Evolutionary conservation across 495 filamentous ascomycete genomes (phyloP), one percentile per base, ranked within the genome.

Genomic region (Trichodelitschia bisporula): DNA sequence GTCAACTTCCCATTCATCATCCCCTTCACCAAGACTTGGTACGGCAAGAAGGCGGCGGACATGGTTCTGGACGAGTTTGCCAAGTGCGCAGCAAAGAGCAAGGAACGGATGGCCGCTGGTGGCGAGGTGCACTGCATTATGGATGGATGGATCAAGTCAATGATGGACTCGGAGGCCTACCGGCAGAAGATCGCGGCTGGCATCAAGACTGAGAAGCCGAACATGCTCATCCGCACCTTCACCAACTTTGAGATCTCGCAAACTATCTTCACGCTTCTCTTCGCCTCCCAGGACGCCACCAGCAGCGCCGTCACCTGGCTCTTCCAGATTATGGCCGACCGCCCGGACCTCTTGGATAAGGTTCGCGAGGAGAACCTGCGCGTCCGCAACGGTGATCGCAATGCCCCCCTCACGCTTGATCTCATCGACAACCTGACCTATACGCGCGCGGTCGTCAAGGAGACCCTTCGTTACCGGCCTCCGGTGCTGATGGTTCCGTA

Each of bases 1-100:
- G 86, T 97, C 53, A 95, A 95, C 57, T 95, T 97, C 62, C 86
- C 86, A 20, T 74, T 97, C 56, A 93, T 95, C 51, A 54, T 97
- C 30, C 86, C 86, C 27, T 97, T 65, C 61, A 92, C 86, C 40
- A 83, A 76, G 61, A 77, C 79, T 5, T 97, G 82, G 79, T 91
- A 91, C 48, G 86, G 86, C 37, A 90, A 95, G 64, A 86, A 79
- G 54, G 79, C 84, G 12, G 70, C 86, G 24, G 75, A 84, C 41
- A 83, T 84, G 69, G 80, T 93, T 15, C 58, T 95, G 34, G 66
- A 64, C 2, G 80, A 90, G 48, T 95, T 97, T 47, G 49, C 76
- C 43, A 77, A 75, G 48, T 97, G 86, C 48, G 75, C 86, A 18
- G 77, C 78, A 19, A 92, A 92, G 64, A 73, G 72, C 49, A 90